A percentile compares a stretch with the other conserved stretches of the same genome.
Conservation (phyloP, 2,329 filamentous ascomycete genomes). For the Fusarium sp. region DNA sequence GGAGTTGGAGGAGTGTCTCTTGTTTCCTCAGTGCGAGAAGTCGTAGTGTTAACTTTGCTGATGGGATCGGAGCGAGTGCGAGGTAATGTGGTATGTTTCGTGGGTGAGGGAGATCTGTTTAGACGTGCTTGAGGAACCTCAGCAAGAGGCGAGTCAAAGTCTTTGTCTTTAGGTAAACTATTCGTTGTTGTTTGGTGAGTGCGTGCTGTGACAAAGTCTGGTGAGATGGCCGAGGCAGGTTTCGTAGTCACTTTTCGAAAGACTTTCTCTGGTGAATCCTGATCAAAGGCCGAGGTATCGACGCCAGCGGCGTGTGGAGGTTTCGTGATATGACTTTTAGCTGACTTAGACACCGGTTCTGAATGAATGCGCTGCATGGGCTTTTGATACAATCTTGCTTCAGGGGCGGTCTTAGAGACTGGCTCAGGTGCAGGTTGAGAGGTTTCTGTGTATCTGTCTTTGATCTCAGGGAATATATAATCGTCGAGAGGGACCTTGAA, state of each 20-base stretch:
- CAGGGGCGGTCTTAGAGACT: constrained; percentile 2
- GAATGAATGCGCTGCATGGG: constrained; percentile 39
- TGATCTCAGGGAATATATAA: constrained; percentile 62
- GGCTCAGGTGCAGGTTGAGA: constrained; percentile 15
- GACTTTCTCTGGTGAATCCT: constrained; percentile 43
- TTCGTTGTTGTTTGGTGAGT: constrained; percentile 51
- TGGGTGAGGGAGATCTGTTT: constrained; percentile 56
- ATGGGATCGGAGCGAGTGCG: constrained; percentile 56
- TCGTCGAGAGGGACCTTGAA: constrained; percentile 58
- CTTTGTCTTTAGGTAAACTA: constrained; percentile 37
- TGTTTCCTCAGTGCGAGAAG: constrained; percentile 4
- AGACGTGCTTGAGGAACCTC: constrained; percentile 56
- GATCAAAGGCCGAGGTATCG: constrained; percentile 56
- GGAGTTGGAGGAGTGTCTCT: not conserved
- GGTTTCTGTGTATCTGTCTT: constrained; percentile 45
- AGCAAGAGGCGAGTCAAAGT: constrained; percentile 53
- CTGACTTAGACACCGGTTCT: constrained; percentile 25
- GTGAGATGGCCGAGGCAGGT: constrained; percentile 43
- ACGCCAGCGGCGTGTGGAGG: constrained; percentile 46
- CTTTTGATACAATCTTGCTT: constrained; percentile 16
- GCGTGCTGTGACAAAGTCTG: constrained; percentile 58
- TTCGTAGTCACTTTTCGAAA: constrained; percentile 17
- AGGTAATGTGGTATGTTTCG: constrained; percentile 40
- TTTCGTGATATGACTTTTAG: constrained; percentile 29
- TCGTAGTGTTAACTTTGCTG: constrained; percentile 9